These are phyloP conservation scores for Pelargonium australe DNA, from an alignment of 441 rosid species.

Conservation along the genomic window DNA sequence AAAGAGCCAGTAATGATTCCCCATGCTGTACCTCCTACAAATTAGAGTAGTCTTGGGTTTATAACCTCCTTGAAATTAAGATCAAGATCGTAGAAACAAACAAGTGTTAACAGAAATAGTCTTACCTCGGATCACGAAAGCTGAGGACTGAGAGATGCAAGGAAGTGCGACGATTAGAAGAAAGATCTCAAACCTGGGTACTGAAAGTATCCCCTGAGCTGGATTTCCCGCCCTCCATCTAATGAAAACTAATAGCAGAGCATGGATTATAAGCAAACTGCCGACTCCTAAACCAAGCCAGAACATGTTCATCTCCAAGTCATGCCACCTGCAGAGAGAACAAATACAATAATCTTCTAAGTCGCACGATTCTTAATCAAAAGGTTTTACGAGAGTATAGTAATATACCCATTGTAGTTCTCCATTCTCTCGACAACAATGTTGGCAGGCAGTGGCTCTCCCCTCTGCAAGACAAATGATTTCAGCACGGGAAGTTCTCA, in stretches of 20 bases:
- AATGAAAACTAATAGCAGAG: conserved; percentile 25
- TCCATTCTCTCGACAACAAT: conserved; percentile 39
- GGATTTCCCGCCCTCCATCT: conserved; percentile 39
- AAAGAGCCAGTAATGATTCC: conserved; percentile 45
- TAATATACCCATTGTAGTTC: conserved; percentile 39
- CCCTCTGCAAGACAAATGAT: conserved; percentile 38
- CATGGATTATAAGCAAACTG: conserved; percentile 33
- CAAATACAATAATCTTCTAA: conserved; percentile 7
- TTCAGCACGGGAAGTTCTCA: not conserved
- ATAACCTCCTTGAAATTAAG: conserved; percentile 2
- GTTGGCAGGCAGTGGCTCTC: conserved; percentile 48
- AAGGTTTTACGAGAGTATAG: not conserved
- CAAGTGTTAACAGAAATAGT: not conserved
- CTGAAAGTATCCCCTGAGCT: conserved; percentile 34
- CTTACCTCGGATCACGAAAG: conserved; percentile 46
- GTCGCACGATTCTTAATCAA: not conserved
- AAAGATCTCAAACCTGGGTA: conserved; percentile 44
- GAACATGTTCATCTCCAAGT: conserved; percentile 47
- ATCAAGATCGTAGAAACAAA: conserved; percentile 3
- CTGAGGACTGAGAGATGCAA: conserved; percentile 48
- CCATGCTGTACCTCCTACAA: conserved; percentile 37
- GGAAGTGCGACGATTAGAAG: conserved; percentile 43
- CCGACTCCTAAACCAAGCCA: conserved; percentile 44
- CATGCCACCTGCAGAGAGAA: conserved; percentile 42
- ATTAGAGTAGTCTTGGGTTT: conserved; percentile 11